Base-by-base conservation (phyloP, 1,284 basidiomycete genomes). In the Cutaneotrichosporon dermatis region DNA sequence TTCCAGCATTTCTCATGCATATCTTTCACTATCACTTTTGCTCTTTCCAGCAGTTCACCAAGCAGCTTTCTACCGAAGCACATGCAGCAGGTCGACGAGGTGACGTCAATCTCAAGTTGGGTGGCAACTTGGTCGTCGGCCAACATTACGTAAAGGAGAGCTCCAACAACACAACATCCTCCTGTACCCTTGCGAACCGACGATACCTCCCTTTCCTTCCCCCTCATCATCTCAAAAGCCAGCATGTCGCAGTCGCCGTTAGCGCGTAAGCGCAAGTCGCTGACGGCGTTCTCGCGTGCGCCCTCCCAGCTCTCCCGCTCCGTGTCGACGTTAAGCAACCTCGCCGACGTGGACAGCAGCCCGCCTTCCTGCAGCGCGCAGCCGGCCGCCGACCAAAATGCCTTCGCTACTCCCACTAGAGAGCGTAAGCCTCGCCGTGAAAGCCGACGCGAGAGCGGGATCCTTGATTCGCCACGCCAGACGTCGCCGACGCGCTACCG, bases 161-260 rank as follows among this genome's bases (percentile, higher is more conserved):
- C 25, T 25, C 25, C 25, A 25, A 25, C 25, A 25, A 25, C 25
- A 25, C 25, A 25, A 25, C 25, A 25, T 25, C 25, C 25, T 25
- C 25, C 25, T 25, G 25, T 25, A 25, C 25, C 25, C 25, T 25
- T 25, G 25, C 25, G 25, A 25, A 25, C 25, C 25, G 25, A 25
- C 25, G 25, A 25, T 25, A 25, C 25, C 25, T 25, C 25, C 25
- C 25, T 25, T 25, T 25, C 25, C 25, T 25, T 25, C 25, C 25
- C 25, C 25, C 25, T 25, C 25, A 25, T 25, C 25, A 25, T 25
- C 25, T 25, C 25, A 25, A 25, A 25, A 25, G 25, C 25, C 50
- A 39, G 15, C 34, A 51, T 76, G 74, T 76, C 74, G 10, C 73
- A 75, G 61, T 75, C 73, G n/a, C 73, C 72, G 1, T 63, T 76